Conservation (phyloP, 345 rosid species). For the Moricandia moricandioides region DNA sequence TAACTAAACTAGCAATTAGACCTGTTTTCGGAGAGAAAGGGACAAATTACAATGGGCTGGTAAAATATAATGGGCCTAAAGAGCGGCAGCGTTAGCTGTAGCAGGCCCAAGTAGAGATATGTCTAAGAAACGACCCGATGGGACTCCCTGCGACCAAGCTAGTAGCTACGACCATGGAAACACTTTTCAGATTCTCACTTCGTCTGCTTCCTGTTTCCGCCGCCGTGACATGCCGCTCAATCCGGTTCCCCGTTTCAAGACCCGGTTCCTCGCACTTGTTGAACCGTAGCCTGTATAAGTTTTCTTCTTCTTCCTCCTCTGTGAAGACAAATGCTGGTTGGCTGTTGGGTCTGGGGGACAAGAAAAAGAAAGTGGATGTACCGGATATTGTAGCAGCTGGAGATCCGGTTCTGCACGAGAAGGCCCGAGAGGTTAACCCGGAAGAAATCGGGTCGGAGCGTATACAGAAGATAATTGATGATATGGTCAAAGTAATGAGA, state of each 20-base stretch:
- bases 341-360: conserved; percentile 79
- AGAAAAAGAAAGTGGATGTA: conserved; percentile 51
- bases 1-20: too few relatives aligned
- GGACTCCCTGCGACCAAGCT: background rate
- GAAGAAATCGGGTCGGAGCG: conserved; percentile 70
- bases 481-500: conserved; percentile 74
- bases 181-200: conserved; percentile 50
- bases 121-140: conserved; percentile 8
- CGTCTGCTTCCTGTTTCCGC: conserved; percentile 53
- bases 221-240: conserved; percentile 24
- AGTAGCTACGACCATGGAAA: conserved; percentile 44
- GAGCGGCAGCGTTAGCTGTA: background rate
- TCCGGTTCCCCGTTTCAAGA: conserved; percentile 16
- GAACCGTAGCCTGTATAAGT: conserved; percentile 28
- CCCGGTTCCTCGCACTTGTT: background rate
- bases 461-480: conserved; percentile 84
- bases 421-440: conserved; percentile 69
- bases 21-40: too few relatives aligned
- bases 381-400: conserved; percentile 77
- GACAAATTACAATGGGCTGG: too few relatives aligned
- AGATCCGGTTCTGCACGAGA: conserved; percentile 91
- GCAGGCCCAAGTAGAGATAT: conserved; percentile 16
- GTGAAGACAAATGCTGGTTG: conserved; percentile 73
- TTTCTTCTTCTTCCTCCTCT: conserved; percentile 42
- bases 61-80: too few relatives aligned